Evolutionary conservation across 495 filamentous ascomycete species (phyloP).

Genomic region (Sphaerosporella brunnea): DNA sequence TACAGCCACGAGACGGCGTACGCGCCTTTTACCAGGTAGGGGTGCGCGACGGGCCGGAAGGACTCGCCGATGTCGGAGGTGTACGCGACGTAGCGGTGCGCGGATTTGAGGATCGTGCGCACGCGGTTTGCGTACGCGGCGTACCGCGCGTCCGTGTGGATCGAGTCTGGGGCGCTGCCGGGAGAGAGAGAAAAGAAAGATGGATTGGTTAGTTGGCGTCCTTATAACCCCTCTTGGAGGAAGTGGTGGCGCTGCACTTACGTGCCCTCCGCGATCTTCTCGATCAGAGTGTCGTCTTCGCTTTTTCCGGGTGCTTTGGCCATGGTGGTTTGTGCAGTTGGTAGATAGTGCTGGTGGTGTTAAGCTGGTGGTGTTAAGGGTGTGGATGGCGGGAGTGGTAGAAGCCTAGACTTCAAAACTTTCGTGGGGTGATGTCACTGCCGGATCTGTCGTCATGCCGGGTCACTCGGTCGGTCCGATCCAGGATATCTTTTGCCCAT

Average conservation of each 20-base stretch:
- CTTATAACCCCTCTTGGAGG: slow-evolving; percentile 10
- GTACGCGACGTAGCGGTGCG: slow-evolving; percentile 94
- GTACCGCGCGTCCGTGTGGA: slow-evolving; percentile 70
- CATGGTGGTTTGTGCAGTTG: neutral
- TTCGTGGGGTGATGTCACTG: too few relatives aligned
- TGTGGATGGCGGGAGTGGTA: too few relatives aligned
- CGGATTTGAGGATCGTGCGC: slow-evolving; percentile 73
- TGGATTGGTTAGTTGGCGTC: slow-evolving; percentile 7
- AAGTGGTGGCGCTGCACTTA: slow-evolving; percentile 34
- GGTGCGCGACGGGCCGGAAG: slow-evolving; percentile 84
- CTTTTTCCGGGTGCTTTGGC: too few relatives aligned
- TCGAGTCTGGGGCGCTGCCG: slow-evolving; percentile 64
- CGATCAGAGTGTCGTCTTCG: slow-evolving; percentile 51
- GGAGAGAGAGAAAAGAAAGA: too few relatives aligned
- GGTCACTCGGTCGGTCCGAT: too few relatives aligned
- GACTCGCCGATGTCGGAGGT: slow-evolving; percentile 94
- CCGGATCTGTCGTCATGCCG: too few relatives aligned
- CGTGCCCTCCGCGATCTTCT: slow-evolving; percentile 67
- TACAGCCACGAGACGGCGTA: slow-evolving; percentile 91
- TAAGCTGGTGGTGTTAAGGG: too few relatives aligned
- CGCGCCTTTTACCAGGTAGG: slow-evolving; percentile 56
- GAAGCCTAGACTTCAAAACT: too few relatives aligned
- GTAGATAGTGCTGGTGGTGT: too few relatives aligned
- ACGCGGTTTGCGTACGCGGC: slow-evolving; percentile 77
- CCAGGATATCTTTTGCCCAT: too few relatives aligned